Percentiles rank a stretch among this genome's conserved stretches.
phyloP scores from a whole-genome alignment of 2,329 filamentous ascomycete species.

The Aureobasidium vineae region DNA sequence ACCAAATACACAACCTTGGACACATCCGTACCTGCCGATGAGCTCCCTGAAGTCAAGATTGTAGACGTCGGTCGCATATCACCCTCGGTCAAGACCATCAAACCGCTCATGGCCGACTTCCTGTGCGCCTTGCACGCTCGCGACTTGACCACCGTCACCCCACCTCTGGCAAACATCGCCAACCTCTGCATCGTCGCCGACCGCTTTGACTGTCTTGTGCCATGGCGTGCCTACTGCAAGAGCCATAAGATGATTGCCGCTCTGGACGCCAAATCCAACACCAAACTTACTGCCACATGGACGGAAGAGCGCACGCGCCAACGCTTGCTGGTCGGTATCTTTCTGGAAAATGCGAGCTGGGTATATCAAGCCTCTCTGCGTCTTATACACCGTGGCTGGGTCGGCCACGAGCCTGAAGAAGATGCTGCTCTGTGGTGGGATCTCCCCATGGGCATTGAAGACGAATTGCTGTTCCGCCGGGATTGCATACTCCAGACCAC shows the following conservation, averaged over 20 bases:
- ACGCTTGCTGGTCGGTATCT: constrained; percentile 64
- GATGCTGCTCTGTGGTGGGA: constrained; percentile 66
- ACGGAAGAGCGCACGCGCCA: constrained; percentile 66
- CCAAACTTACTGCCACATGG: constrained; percentile 39
- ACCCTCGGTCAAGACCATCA: constrained; percentile 58
- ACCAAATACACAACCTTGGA: constrained; percentile 47
- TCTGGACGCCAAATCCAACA: constrained; percentile 47
- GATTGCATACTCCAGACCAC: constrained; percentile 66
- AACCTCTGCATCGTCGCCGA: constrained; percentile 70
- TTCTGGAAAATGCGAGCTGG: constrained; percentile 61
- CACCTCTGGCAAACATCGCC: constrained; percentile 60
- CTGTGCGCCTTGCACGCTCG: constrained; percentile 63
- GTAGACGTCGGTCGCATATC: constrained; percentile 68
- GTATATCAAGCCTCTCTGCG: constrained; percentile 63
- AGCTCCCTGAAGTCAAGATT: constrained; percentile 64
- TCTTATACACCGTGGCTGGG: constrained; percentile 64
- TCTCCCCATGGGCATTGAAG: constrained; percentile 67
- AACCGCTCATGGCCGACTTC: constrained; percentile 59
- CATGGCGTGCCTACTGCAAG: constrained; percentile 56
- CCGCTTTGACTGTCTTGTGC: constrained; percentile 64
- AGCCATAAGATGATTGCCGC: constrained; percentile 44
- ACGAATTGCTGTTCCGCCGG: constrained; percentile 65
- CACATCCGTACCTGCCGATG: constrained; percentile 48
- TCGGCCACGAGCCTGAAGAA: constrained; percentile 50
- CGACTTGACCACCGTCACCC: constrained; percentile 44